Evolutionary conservation across 257 asterid genomes (phyloP), one percentile per base, ranked within the genome.

Genomic region (Solanum sparsipilum): DNA sequence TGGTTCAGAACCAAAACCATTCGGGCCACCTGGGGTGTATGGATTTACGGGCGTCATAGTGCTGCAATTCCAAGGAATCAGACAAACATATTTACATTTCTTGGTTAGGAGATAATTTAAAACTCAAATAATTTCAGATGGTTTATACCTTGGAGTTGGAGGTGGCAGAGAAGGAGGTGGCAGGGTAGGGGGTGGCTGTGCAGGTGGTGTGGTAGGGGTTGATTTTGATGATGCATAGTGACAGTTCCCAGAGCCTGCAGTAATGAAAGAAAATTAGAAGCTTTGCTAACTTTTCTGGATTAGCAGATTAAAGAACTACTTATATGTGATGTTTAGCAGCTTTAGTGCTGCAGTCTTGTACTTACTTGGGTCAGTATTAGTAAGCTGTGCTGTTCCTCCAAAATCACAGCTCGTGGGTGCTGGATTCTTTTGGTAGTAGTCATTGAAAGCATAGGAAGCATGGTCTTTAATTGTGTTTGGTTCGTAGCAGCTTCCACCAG

Each of bases 351-450:
- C 35, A 41, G 44, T 87, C 15, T 25, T 56, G 60, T 12, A 89
- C 98, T 92, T 94, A 97, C 99, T 97, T 92, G 99, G 99, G 87
- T 97, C 98, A 11, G 96, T 93, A 52, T 84, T 34, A 32, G 96
- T 71, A 74, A 95, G 91, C 92, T 93, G 98, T 7, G 99, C 98
- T 34, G 97, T 29, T 87, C 99, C 99, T 73, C 99, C 99, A 73
- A 97, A 96, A 85, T 13, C 93, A 70, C 99, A 97, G 93, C 99
- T 94, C 5, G 98, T 96, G 39, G 99, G 98, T 58, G 25, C 35
- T 13, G 98, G 99, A 90, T 97, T 96, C 92, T 94, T 97, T 91
- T 94, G 98, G 92, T 97, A 97, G 91, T 97, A 97, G 91, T 86
- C 89, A 75, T 97, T 96, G 93, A 97, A 97, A 83, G 99, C 99